Base-by-base conservation (phyloP, 441 rosid genomes). In the Euphorbia corollata region DNA sequence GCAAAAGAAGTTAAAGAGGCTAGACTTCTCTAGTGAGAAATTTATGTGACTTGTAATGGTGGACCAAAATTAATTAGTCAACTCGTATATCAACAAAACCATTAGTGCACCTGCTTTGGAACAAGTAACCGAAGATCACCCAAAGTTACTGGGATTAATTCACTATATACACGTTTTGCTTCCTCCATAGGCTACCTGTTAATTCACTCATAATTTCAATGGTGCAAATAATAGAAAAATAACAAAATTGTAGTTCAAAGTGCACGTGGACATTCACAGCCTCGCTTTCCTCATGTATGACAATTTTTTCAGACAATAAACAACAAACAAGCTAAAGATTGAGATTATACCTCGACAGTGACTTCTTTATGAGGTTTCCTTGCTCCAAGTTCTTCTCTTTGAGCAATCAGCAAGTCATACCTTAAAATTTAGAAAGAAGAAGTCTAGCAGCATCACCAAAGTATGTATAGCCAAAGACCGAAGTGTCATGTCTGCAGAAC, bases 381-480 rank as follows among this genome's bases (percentile, higher is more conserved):
- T 88, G 94, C 84, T 94, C 99, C 98, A 78, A 94, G 90, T 72
- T 94, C 96, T 79, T 94, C 92, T 83, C 86, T 87, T 81, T 91
- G 89, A 67, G 88, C 76, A 78, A 86, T 67, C 66, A 94, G 72
- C 55, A 91, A 84, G 76, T 91, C 92, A 71, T 80, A 91, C 99
- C 99, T 94, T 69, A 24, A 72, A 71, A 19, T 59, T 36, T 59
- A 54, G 66, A 18, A 61, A 38, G n/a, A 74, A 27, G 54, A 27
- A 27, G 2, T 45, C 63, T 65, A 20, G 23, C 55, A 64, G 70
- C 24, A 18, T 61, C 62, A 51, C 22, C 20, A 62, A 5, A 58
- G 11, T 1, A 51, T 19, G 18, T 4, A 24, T 5, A 41, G 32
- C 34, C 13, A 16, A 34, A 45, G n/a, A 48, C 27, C 12, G 16